Base-by-base conservation (phyloP, 352 stramenopile genomes). In the Discostella stelligera region DNA sequence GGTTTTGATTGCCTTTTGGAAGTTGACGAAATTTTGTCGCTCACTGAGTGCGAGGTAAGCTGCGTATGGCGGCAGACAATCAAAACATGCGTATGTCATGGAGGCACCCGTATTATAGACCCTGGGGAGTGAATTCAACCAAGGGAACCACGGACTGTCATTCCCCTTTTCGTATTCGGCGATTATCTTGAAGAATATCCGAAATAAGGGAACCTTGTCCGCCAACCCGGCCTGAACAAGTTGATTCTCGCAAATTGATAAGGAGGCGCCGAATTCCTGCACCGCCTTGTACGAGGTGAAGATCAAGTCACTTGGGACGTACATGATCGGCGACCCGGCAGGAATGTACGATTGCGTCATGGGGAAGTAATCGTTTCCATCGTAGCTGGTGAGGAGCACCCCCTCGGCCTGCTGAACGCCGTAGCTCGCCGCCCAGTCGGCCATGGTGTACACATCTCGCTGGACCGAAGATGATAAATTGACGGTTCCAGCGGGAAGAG, bases 71-170 rank as follows among this genome's bases (percentile, higher is more conserved):
- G 80, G 80, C 8, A 90, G 50, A 49, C 65, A 81, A 49, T 88
- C 74, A 50, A 85, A 90, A 53, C 83, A 90, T 7, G 64, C 72
- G 41, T 74, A 73, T 2, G 81, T 90, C 84, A 90, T 90, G 14
- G 52, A 71, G 0, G 66, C 84, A 61, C 78, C 80, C 25, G 74
- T 90, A 54, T 79, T 72, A 62, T 77, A 90, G 5, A 65, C 55
- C 39, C 84, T 58, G 0, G 84, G 84, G 16, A 90, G 27, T 2
- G 80, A 83, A 63, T 88, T 86, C n/a, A 90, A 44, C 72, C 79
- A 90, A 3, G 74, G 67, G 61, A 69, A 90, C 59, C 67, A 90
- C 1, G 73, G 68, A 41, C 61, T 80, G 2, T 88, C 10, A 11
- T 84, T 23, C 54, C 81, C 84, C 46, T 80, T 77, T 74, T 88